Evolutionary conservation across 169 alveolate species (phyloP).

Genomic region (Babesia gibsoni): DNA sequence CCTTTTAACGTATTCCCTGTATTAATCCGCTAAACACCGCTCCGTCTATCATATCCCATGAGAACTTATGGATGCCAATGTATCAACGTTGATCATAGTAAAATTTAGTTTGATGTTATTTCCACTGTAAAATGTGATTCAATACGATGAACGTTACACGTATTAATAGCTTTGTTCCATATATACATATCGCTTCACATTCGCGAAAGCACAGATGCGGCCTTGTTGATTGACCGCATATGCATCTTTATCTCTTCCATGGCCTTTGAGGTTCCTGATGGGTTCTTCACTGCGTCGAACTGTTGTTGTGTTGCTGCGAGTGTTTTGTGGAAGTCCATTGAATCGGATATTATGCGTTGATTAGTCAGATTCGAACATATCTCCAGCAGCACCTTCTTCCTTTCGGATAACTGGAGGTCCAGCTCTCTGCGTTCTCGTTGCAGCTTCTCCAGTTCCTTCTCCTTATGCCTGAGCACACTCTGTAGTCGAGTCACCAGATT

Average conservation of each 20-base stretch:
- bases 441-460: slow-evolving; percentile 3
- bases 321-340: slow-evolving; percentile 17
- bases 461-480: neutral
- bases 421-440: neutral
- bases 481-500: slow-evolving; percentile 4
- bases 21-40: too few species aligned
- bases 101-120: too few species aligned
- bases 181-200: too few species aligned
- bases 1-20: too few species aligned
- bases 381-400: slow-evolving; percentile 3
- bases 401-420: neutral
- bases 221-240: slow-evolving; percentile 5
- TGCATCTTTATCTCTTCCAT: slow-evolving; percentile 20
- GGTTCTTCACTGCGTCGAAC: neutral
- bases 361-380: neutral
- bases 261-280: neutral
- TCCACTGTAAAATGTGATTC: too few species aligned
- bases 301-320: neutral
- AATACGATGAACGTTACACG: too few species aligned
- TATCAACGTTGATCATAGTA: too few species aligned
- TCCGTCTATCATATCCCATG: too few species aligned
- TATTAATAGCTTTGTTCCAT: too few species aligned
- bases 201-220: slow-evolving; percentile 5
- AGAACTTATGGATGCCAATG: too few species aligned
- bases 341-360: slow-evolving; percentile 3